These are phyloP conservation scores for Epithemia pelagica DNA, from an alignment of 108 stramenopile species.

Conservation along the genomic window DNA sequence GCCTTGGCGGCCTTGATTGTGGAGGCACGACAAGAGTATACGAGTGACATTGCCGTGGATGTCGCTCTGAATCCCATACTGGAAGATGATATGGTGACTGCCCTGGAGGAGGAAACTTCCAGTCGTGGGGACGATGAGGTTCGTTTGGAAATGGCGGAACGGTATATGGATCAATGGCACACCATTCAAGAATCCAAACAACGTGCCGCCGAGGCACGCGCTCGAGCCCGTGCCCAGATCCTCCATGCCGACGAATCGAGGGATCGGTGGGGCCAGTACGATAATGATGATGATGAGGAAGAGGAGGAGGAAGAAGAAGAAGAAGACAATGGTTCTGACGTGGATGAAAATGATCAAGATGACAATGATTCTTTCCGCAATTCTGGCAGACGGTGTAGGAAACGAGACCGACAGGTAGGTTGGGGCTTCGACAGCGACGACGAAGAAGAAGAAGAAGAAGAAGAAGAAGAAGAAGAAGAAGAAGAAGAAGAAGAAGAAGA, in stretches of 20 bases:
- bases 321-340: conserved; percentile 7
- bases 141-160: conserved; percentile 52
- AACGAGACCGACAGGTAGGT: too few species aligned
- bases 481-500: too few species aligned
- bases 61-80: conserved; percentile 56
- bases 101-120: conserved; percentile 20
- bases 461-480: too few species aligned
- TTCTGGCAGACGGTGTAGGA: too few species aligned
- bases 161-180: conserved; percentile 47
- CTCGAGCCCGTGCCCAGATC: not conserved
- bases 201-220: conserved; percentile 34
- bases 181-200: conserved; percentile 38
- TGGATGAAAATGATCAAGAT: too few species aligned
- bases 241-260: not conserved
- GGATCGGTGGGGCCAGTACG: not conserved
- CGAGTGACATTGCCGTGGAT: conserved; percentile 41
- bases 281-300: conserved; percentile 15
- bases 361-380: too few species aligned
- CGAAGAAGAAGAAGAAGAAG: too few species aligned
- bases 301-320: conserved; percentile 13
- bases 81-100: conserved; percentile 51
- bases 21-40: conserved; percentile 13
- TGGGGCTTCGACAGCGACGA: too few species aligned
- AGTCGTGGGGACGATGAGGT: conserved; percentile 12
- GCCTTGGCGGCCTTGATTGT: conserved; percentile 59